Evolutionary conservation across 441 rosid genomes (phyloP), one percentile per base, ranked within the genome.

Genomic region (Bruguiera hainesii): DNA sequence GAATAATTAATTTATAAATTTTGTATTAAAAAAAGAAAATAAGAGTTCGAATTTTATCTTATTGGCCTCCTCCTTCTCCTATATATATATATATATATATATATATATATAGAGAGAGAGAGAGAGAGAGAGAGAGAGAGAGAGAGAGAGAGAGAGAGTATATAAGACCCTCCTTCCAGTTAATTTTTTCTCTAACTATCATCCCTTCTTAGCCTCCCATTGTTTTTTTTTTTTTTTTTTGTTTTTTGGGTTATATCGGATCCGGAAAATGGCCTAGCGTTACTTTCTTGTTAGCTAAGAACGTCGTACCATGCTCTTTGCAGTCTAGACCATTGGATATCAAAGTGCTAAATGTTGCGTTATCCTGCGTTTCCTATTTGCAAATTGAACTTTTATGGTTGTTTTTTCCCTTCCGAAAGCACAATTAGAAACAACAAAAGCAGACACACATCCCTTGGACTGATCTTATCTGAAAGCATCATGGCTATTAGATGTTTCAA

Each of bases 281-380:
- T 73, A 51, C 55, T 30, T 31, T 63, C 10, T 56, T 31, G 35
- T 11, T 2, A 11, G 53, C 61, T 42, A 33, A 10, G 11, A 37
- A 65, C 50, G 18, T 66, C 51, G 23, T 37, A 25, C 20, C 55
- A 21, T 16, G 51, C 48, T 29, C 59, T 64, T 69, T 61, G 68
- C 72, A 61, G 73, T 71, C 66, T 64, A 67, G 65, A 37, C 46
- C 15, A 13, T 25, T 67, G 25, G 42, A 69, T 66, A 56, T 9
- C 52, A 51, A 51, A 46, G 53, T 71, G 70, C 67, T 48, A 20
- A 21, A 50, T 70, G 19, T 56, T 61, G 20, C 48, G 13, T 39
- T 39, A 16, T 13, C 48, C 18, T 33, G 55, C 21, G 33, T 60
- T 48, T 49, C 39, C 53, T 42, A 42, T 57, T 71, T 46, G 61